phyloP scores from a whole-genome alignment of 1,284 basidiomycete species.

The Irpex sp. region DNA sequence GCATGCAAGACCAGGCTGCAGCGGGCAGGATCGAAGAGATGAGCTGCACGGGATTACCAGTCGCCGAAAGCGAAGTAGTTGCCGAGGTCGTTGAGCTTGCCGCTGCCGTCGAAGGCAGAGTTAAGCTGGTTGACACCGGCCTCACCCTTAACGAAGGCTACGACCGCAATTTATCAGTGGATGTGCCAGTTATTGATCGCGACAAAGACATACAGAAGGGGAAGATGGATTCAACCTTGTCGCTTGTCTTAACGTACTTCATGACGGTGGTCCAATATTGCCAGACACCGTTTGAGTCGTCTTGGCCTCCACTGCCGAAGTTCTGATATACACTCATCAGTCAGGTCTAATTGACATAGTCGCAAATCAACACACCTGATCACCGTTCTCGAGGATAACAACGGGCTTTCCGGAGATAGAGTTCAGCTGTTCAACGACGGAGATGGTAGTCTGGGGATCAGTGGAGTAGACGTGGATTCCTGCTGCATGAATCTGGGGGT shows the following conservation, averaged over 20 bases:
- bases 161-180: background rate
- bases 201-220: conserved; percentile 56
- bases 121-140: conserved; percentile 65
- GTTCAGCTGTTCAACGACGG: conserved; percentile 50
- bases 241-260: conserved; percentile 48
- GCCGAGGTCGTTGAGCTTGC: conserved; percentile 48
- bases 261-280: conserved; percentile 56
- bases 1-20: background rate
- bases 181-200: background rate
- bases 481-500: conserved; percentile 16
- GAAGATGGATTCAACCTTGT: conserved; percentile 57
- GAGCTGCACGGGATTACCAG: background rate
- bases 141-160: conserved; percentile 68
- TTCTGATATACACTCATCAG: conserved; percentile 35
- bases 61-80: conserved; percentile 30
- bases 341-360: conserved; percentile 5
- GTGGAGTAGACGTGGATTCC: conserved; percentile 65
- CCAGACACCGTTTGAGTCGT: conserved; percentile 43
- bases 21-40: background rate
- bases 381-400: conserved; percentile 70
- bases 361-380: conserved; percentile 40
- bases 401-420: conserved; percentile 42
- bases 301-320: conserved; percentile 61
- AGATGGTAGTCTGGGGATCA: conserved; percentile 44
- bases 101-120: conserved; percentile 42